Evolutionary conservation across 768 basidiomycete species (phyloP).

Genomic region (Mycena latifolia): DNA sequence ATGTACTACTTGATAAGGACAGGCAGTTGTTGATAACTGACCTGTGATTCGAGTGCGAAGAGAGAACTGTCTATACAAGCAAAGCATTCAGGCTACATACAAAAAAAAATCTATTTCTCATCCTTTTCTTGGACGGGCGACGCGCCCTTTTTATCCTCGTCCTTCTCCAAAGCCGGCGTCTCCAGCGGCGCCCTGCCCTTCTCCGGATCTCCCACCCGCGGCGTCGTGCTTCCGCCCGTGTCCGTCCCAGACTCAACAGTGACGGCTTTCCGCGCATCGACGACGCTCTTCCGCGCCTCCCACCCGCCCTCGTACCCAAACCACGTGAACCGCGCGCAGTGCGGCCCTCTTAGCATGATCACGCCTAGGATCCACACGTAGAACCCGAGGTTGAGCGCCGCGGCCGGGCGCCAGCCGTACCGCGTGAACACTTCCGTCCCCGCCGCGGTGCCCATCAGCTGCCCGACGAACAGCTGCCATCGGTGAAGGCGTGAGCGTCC

Average conservation of each 20-base stretch:
- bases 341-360: slow-evolving; percentile 78
- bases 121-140: too few species aligned
- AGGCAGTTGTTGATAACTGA: too few species aligned
- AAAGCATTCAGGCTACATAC: too few species aligned
- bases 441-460: slow-evolving; percentile 85
- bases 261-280: slow-evolving; percentile 35
- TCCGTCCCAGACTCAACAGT: background rate
- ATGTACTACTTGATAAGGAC: too few species aligned
- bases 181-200: background rate
- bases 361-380: slow-evolving; percentile 67
- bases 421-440: slow-evolving; percentile 78
- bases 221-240: slow-evolving; percentile 21
- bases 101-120: too few species aligned
- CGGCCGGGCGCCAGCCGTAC: slow-evolving; percentile 78
- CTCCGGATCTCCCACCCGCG: slow-evolving; percentile 1
- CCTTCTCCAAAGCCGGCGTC: background rate
- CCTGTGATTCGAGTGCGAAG: too few species aligned
- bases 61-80: too few species aligned
- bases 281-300: slow-evolving; percentile 54
- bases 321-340: slow-evolving; percentile 68
- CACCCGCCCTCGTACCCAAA: slow-evolving; percentile 74
- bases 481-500: background rate
- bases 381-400: slow-evolving; percentile 70
- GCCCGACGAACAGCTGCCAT: slow-evolving; percentile 75
- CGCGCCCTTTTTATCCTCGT: too few species aligned